Evolutionary conservation across 371 early-diverging fungal species (phyloP).

Genomic region (Rhizomucor miehei): DNA sequence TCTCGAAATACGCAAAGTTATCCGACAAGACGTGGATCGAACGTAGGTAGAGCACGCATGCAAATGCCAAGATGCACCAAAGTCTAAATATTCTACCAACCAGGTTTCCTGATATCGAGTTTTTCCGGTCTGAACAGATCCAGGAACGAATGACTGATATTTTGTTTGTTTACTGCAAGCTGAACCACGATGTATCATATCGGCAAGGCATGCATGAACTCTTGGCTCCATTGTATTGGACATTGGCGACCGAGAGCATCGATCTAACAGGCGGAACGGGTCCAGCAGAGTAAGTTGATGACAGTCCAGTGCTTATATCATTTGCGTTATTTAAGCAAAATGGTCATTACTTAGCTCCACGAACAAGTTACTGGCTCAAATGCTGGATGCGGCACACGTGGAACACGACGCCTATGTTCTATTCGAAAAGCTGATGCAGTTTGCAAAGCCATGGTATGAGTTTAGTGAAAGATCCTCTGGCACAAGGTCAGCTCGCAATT

Average conservation of each 20-base stretch:
- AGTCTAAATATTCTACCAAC: no score
- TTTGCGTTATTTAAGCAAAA: no score
- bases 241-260: conserved; percentile 62
- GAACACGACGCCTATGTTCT: conserved; percentile 87
- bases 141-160: conserved; percentile 79
- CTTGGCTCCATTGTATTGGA: conserved; percentile 79
- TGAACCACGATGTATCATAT: conserved; percentile 84
- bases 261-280: conserved; percentile 3
- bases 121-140: conserved; percentile 64
- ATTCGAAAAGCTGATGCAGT: conserved; percentile 80
- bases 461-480: conserved; percentile 51
- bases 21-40: conserved; percentile 88
- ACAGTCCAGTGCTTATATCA: neutral
- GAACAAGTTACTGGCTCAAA: conserved; percentile 27
- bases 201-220: conserved; percentile 98
- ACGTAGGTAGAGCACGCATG: conserved; percentile 54
- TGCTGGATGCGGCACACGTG: conserved; percentile 49
- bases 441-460: conserved; percentile 84
- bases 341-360: conserved; percentile 29
- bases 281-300: conserved; percentile 21
- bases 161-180: conserved; percentile 88
- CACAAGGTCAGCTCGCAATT: neutral
- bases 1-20: conserved; percentile 78
- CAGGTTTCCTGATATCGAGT: conserved; percentile 85
- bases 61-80: no score